Evolutionary conservation across 1,139 yeast genomes (phyloP).

Genomic region (Suhomyces anneliseae): DNA sequence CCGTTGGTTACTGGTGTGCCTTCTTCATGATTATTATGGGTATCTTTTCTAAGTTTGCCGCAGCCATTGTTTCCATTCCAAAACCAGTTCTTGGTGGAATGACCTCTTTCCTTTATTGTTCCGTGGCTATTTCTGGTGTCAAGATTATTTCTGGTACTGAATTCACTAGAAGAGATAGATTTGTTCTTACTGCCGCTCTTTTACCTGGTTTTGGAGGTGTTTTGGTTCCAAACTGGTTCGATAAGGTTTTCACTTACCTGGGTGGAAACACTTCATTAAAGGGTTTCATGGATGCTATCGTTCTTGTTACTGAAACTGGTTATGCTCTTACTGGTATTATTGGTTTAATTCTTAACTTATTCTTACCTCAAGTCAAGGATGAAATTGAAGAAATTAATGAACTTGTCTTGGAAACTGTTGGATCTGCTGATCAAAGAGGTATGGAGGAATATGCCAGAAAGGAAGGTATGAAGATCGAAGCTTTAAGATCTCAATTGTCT

Average conservation of each 20-base stretch:
- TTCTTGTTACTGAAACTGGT: slow-evolving; percentile 82
- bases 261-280: slow-evolving; percentile 63
- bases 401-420: slow-evolving; percentile 46
- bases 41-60: slow-evolving; percentile 83
- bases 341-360: slow-evolving; percentile 68
- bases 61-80: slow-evolving; percentile 84
- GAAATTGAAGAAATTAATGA: slow-evolving; percentile 56
- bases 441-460: slow-evolving; percentile 38
- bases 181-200: slow-evolving; percentile 73
- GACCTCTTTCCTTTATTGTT: slow-evolving; percentile 85
- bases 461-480: slow-evolving; percentile 35
- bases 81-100: slow-evolving; percentile 85
- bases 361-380: slow-evolving; percentile 71
- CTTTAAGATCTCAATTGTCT: slow-evolving; percentile 19
- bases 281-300: slow-evolving; percentile 80
- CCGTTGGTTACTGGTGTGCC: slow-evolving; percentile 88
- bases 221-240: slow-evolving; percentile 76
- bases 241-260: slow-evolving; percentile 67
- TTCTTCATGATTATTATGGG: slow-evolving; percentile 84
- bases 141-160: slow-evolving; percentile 73
- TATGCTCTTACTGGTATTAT: slow-evolving; percentile 81
- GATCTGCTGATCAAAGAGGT: slow-evolving; percentile 46
- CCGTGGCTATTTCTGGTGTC: slow-evolving; percentile 88
- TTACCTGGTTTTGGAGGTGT: slow-evolving; percentile 80
- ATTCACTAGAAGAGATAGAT: slow-evolving; percentile 85